Base-by-base conservation (phyloP, 2,329 filamentous ascomycete genomes). In the Sporothrix pseudoabietina region DNA sequence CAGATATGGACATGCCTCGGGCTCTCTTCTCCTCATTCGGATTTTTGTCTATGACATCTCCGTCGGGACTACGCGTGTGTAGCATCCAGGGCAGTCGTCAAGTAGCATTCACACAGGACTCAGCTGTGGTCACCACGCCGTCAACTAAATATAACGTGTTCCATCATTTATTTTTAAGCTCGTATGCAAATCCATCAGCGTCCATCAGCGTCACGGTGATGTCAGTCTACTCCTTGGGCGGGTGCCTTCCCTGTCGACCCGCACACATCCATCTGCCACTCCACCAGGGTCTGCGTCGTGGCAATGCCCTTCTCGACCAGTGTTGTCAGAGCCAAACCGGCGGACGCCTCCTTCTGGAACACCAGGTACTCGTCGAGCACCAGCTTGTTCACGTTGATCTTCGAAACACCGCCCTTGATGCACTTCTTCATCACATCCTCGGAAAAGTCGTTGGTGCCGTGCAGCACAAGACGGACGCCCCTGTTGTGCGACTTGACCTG, bases 351-450 rank as follows among this genome's bases (percentile, higher is more conserved):
- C 35, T 71, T 71, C 5, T 71, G 69, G 39, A 71, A 71, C 2
- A 71, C 49, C 52, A 71, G 69, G 39, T 71, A 71, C 19, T 71
- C 69, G 69, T 71, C 69, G 35, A 71, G 52, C 10, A 71, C 49
- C 69, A 71, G 69, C 69, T 71, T 71, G 59, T 90, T 89, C 1
- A 89, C 86, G 75, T 89, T 90, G 74, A 88, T 80, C 78, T 89
- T 88, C 32, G 84, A 81, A n/a, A 86, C 82, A 0, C 87, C 87
- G 16, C 82, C 81, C 30, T 79, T 78, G 76, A 89, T 87, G 76
- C 87, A 89, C 70, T 80, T 76, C 76, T 81, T 78, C 82, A 88
- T 85, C 3, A 87, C 78, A n/a, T 85, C 81, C 4, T 83, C 79
- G 1, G 82, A 80, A 54, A 80, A 77, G 44, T 52, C 73, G 75